Evolutionary conservation across 148 eudicot species (phyloP), one percentile per base, ranked within the genome.

Genomic region (Persicaria tinctoria): DNA sequence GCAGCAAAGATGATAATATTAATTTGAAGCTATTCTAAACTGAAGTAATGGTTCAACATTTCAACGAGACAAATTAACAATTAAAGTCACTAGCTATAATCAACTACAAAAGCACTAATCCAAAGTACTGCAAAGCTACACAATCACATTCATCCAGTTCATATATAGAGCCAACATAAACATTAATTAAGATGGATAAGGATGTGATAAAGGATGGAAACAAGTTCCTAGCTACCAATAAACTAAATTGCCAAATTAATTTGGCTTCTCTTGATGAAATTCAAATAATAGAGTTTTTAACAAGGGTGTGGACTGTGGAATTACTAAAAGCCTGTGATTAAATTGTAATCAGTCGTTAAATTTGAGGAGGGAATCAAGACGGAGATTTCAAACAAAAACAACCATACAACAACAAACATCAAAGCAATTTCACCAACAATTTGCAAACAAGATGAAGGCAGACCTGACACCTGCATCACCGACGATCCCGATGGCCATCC

Each of bases 391-490:
- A 50, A 50, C 9, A 3, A 2, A 50, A 9, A 50, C 53, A 50
- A 32, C 38, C 2, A 32, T 32, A 32, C 38, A 32, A 32, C 38
- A 32, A 1, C 38, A 8, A 9, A 50, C 11, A 50, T 50, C 53
- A 50, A 50, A 50, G 53, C 53, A 8, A 50, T 50, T 50, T 50
- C 53, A 9, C 53, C 53, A 50, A 50, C 6, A 50, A 50, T 50
- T 2, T 50, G 53, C 53, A 50, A 50, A 8, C 53, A 23, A 60
- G 20, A n/a, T n/a, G 14, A 50, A 50, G 1, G 14, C 66, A 23
- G 32, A 74, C 76, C 68, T 74, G 8, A 74, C 76, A 74, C 76
- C 75, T 49, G 75, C 75, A 73, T 73, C 75, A 18, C 75, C 75
- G 13, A 73, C 75, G 1, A 73, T 73, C 17, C 76, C 76, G n/a